phyloP scores from a whole-genome alignment of 2,329 filamentous ascomycete genomes.

The Botrytis elliptica region DNA sequence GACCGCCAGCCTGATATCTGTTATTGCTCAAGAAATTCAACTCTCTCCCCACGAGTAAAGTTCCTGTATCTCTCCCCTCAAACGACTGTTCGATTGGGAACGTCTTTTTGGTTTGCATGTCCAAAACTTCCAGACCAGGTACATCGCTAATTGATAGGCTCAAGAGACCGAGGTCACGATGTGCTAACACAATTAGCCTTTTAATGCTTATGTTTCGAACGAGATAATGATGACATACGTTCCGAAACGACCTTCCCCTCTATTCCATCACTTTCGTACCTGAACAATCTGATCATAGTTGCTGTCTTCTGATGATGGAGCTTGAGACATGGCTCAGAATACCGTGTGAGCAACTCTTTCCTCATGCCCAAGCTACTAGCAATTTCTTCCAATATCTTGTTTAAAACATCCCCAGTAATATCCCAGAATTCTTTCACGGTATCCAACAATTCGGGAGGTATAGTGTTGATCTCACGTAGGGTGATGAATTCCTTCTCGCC shows the following conservation, averaged over 20 bases:
- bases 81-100: slow-evolving; percentile 32
- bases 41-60: slow-evolving; percentile 32
- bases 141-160: slow-evolving; percentile 34
- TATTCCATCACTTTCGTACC: slow-evolving; percentile 30
- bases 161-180: slow-evolving; percentile 33
- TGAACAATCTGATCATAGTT: slow-evolving; percentile 33
- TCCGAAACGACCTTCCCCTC: slow-evolving; percentile 30
- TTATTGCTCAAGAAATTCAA: slow-evolving; percentile 31
- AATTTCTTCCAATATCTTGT: slow-evolving; percentile 27
- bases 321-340: slow-evolving; percentile 30
- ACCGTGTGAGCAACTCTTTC: slow-evolving; percentile 26
- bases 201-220: neutral
- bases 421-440: slow-evolving; percentile 28
- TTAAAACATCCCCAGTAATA: slow-evolving; percentile 27
- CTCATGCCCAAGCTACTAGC: slow-evolving; percentile 33
- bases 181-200: slow-evolving; percentile 23
- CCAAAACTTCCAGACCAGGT: slow-evolving; percentile 34
- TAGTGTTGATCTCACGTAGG: slow-evolving; percentile 27
- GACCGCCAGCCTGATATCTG: slow-evolving; percentile 30
- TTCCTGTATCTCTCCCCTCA: slow-evolving; percentile 21
- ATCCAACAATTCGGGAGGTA: slow-evolving; percentile 27
- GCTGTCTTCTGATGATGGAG: slow-evolving; percentile 28
- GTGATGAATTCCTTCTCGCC: slow-evolving; percentile 37
- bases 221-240: slow-evolving; percentile 24
- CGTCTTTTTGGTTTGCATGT: slow-evolving; percentile 24